A percentile compares a stretch with the other conserved stretches of the same genome.
Evolutionary conservation across 2,329 filamentous ascomycete genomes (phyloP).

Genomic region (Fusarium compactum): DNA sequence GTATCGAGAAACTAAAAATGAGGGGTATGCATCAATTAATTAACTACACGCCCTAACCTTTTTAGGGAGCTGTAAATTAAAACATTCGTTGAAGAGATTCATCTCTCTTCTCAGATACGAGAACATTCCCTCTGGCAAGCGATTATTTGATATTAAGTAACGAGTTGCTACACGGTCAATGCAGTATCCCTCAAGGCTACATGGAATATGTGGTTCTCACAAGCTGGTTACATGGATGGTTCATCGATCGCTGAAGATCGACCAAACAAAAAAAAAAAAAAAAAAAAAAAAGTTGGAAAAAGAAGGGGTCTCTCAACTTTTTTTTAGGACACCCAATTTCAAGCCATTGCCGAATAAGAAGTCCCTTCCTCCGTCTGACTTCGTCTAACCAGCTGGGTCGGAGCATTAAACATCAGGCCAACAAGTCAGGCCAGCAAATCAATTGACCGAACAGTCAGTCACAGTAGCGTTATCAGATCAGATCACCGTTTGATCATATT

Average conservation of each 20-base stretch:
- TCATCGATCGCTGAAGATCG: constrained; percentile 6
- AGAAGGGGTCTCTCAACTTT: constrained; percentile 35
- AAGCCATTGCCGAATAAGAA: constrained; percentile 40
- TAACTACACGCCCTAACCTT: constrained; percentile 35
- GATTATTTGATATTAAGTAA: not conserved
- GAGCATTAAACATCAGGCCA: constrained; percentile 25
- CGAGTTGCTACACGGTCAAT: not conserved
- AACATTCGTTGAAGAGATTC: constrained; percentile 8
- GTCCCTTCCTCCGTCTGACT: constrained; percentile 7
- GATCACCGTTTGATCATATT: constrained; percentile 34
- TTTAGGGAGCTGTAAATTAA: constrained; percentile 16
- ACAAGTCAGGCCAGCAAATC: constrained; percentile 10
- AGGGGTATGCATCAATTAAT: constrained; percentile 23
- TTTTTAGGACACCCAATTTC: constrained; percentile 12
- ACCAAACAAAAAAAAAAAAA: constrained; percentile 26
- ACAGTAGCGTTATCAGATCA: constrained; percentile 38
- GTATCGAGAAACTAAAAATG: constrained; percentile 3
- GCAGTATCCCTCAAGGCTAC: not conserved
- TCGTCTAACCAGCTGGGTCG: constrained; percentile 11
- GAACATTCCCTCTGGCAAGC: not conserved
- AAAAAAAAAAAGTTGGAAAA: constrained; percentile 36
- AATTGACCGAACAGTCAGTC: constrained; percentile 4
- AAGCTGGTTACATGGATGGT: constrained; percentile 1
- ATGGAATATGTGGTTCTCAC: not conserved
- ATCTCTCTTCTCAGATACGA: constrained; percentile 18